phyloP scores from a whole-genome alignment of 306 rosid species.

The Alnus rubra region DNA sequence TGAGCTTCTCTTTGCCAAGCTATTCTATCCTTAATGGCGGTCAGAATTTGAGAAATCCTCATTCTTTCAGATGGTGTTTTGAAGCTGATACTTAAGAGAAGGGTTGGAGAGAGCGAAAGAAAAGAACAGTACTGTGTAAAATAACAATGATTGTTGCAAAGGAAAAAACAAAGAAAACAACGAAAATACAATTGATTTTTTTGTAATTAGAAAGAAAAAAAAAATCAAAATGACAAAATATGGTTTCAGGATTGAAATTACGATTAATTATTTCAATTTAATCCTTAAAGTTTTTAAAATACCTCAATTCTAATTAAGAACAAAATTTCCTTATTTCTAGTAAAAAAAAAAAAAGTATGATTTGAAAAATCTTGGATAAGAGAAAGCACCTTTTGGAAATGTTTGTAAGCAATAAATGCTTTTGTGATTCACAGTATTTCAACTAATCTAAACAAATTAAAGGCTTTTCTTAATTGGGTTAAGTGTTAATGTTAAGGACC shows the following conservation, averaged over 20 bases:
- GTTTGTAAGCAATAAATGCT: too few species aligned
- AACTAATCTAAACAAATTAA: too few species aligned
- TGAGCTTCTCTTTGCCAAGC: slow-evolving; percentile 84
- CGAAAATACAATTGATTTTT: slow-evolving; percentile 19
- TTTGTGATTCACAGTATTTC: too few species aligned
- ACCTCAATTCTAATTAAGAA: too few species aligned
- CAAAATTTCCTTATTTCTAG: too few species aligned
- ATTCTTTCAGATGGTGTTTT: not conserved
- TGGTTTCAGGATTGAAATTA: not conserved
- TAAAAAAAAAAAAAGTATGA: too few species aligned
- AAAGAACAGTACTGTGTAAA: slow-evolving; percentile 20
- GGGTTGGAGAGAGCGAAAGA: not conserved
- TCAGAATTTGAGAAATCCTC: not conserved
- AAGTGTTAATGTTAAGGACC: too few species aligned
- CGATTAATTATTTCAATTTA: too few species aligned
- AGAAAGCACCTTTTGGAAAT: too few species aligned
- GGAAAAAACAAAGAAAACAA: not conserved
- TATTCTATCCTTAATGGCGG: slow-evolving; percentile 60
- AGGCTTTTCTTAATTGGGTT: too few species aligned
- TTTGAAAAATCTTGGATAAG: too few species aligned
- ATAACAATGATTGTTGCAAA: not conserved
- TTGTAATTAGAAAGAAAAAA: slow-evolving; percentile 5
- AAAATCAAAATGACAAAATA: slow-evolving; percentile 13
- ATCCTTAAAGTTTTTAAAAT: too few species aligned
- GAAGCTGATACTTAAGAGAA: not conserved